Evolutionary conservation across 2,329 filamentous ascomycete genomes (phyloP).

Genomic region (Botrytis fabae): DNA sequence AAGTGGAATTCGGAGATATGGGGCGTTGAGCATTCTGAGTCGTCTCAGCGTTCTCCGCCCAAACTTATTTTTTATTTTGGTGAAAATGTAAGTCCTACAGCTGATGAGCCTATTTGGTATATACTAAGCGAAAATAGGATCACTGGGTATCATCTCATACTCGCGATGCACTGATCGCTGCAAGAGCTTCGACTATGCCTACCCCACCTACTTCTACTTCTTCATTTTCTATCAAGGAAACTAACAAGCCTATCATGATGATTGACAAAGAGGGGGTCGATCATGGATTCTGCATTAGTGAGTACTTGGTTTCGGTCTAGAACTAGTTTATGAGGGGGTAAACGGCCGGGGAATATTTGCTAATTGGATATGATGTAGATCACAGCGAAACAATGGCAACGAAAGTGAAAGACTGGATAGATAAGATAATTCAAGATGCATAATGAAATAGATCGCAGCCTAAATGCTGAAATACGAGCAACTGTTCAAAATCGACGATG

Average conservation of each 20-base stretch:
- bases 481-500: neutral
- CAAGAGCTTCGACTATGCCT: slow-evolving; percentile 40
- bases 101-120: neutral
- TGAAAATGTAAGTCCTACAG: slow-evolving; percentile 39
- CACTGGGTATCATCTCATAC: slow-evolving; percentile 61
- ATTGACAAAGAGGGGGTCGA: slow-evolving; percentile 58
- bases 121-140: slow-evolving; percentile 43
- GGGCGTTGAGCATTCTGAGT: slow-evolving; percentile 47
- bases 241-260: slow-evolving; percentile 18
- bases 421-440: slow-evolving; percentile 29
- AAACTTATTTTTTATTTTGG: slow-evolving; percentile 63
- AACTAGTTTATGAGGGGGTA: fast-evolving
- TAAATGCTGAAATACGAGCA: neutral
- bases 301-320: slow-evolving; percentile 33
- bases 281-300: slow-evolving; percentile 62
- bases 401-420: slow-evolving; percentile 46
- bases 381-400: slow-evolving; percentile 52
- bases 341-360: neutral
- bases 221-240: neutral
- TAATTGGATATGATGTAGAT: slow-evolving; percentile 37
- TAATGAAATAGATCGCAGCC: neutral
- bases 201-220: slow-evolving; percentile 41
- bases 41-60: slow-evolving; percentile 36
- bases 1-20: slow-evolving; percentile 61
- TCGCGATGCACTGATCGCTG: slow-evolving; percentile 57